Base-by-base conservation (phyloP, 2,329 filamentous ascomycete genomes). In the Harringtonia lauricola region DNA sequence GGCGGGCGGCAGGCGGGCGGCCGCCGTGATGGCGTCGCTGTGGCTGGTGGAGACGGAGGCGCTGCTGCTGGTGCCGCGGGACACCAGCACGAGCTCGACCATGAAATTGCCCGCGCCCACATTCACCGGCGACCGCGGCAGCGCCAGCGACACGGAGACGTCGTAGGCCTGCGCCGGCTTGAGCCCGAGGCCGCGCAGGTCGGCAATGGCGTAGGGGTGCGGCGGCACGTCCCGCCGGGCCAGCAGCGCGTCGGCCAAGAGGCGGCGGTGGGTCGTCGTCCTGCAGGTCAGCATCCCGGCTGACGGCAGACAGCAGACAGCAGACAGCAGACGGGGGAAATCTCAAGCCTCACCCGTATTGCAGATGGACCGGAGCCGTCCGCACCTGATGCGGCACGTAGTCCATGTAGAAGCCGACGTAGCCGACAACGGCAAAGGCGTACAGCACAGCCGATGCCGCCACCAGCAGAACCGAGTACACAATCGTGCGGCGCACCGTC, bases 41-140 rank as follows among this genome's bases (percentile, higher is more conserved):
- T 21, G 19, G 41, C 29, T 5, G 50, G 36, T 3, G 38, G 19
- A 12, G 46, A 39, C 12, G 34, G 41, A 2, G 41, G 34, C 19
- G 24, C 42, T 37, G 36, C 31, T 24, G 39, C 24, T 13, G 26
- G 10, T 30, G 29, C 40, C 60, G 21, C 64, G 63, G 22, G 70
- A 70, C 40, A 85, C 71, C 41, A 95, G 74, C 47, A 79, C 74
- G 15, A 95, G 66, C 38, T 85, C 81, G 17, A 96, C 67, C 92
- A 98, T 98, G 69, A 95, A 96, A 64, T 96, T 96, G 24, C 92
- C 92, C 14, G 76, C 74, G 2, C 74, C 74, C 19, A 84, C 64
- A 55, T 98, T 98, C 2, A 71, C 63, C 0, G 78, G 79, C 3
- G 86, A 92, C 34, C 82, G 79, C 17, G 92, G 92, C 49, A 98